Evolutionary conservation across 108 stramenopile genomes (phyloP).

Genomic region (Cyclostephanos tholiformis): DNA sequence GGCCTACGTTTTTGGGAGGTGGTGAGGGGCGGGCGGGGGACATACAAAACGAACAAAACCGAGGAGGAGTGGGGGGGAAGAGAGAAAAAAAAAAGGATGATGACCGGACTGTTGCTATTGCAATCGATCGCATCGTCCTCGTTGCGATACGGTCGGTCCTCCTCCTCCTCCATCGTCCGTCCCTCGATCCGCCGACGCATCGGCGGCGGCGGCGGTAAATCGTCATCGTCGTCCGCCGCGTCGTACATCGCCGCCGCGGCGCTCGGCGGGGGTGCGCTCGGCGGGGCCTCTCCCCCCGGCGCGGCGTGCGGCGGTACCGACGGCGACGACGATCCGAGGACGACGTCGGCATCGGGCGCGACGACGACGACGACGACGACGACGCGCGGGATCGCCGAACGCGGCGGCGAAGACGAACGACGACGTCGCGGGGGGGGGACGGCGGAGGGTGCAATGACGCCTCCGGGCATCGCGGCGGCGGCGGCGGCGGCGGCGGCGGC

Average conservation of each 20-base stretch:
- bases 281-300: neutral
- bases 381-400: neutral
- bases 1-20: too few species aligned
- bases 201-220: neutral
- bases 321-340: constrained; percentile 2
- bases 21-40: too few species aligned
- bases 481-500: neutral
- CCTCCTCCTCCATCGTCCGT: constrained; percentile 4
- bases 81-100: constrained; percentile 4
- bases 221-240: neutral
- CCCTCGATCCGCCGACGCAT: neutral
- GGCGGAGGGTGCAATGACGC: neutral
- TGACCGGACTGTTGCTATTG: constrained; percentile 15
- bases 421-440: too few species aligned
- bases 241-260: constrained; percentile 16
- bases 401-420: neutral
- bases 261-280: neutral
- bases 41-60: too few species aligned
- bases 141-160: constrained; percentile 9
- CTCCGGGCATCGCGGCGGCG: neutral
- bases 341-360: neutral
- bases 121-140: constrained; percentile 36
- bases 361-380: neutral
- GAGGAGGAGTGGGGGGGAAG: too few species aligned
- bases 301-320: neutral